Conservation (phyloP, 331 rosid species). For the Pyrus hybrid region DNA sequence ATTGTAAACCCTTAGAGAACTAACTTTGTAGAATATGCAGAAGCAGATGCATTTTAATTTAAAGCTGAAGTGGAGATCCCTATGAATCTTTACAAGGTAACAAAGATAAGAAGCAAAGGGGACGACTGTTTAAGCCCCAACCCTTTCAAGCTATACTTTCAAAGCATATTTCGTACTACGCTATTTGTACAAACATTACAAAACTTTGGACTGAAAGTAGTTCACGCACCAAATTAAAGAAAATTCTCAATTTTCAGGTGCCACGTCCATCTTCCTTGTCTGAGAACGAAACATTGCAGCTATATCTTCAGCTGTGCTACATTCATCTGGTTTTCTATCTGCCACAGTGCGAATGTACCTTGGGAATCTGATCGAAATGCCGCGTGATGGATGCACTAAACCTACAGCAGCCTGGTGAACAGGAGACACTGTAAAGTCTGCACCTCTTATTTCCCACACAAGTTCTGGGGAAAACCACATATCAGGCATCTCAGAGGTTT, state of each 20-base stretch:
- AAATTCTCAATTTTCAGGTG: slow-evolving; percentile 28
- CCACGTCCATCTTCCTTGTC: slow-evolving; percentile 74
- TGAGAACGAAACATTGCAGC: slow-evolving; percentile 74
- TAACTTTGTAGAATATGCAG: too few species aligned
- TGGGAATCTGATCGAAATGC: slow-evolving; percentile 87
- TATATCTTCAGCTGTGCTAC: slow-evolving; percentile 66
- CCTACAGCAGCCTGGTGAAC: slow-evolving; percentile 89
- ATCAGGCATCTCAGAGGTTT: slow-evolving; percentile 69
- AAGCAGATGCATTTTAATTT: too few species aligned
- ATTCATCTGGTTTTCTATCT: slow-evolving; percentile 80
- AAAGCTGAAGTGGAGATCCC: too few species aligned
- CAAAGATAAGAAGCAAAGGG: background rate
- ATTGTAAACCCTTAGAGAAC: too few species aligned
- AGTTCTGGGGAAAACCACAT: slow-evolving; percentile 62
- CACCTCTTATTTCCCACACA: slow-evolving; percentile 91
- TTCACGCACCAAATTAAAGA: background rate
- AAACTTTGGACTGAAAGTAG: background rate
- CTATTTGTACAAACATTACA: background rate
- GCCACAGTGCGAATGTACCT: slow-evolving; percentile 40
- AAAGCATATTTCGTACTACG: background rate
- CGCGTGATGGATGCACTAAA: slow-evolving; percentile 73
- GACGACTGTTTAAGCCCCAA: background rate
- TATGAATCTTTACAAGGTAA: background rate
- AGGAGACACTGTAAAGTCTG: slow-evolving; percentile 87
- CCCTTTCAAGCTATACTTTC: background rate